Base-by-base conservation (phyloP, 1,284 basidiomycete species). In the Rhodotorula sp. region DNA sequence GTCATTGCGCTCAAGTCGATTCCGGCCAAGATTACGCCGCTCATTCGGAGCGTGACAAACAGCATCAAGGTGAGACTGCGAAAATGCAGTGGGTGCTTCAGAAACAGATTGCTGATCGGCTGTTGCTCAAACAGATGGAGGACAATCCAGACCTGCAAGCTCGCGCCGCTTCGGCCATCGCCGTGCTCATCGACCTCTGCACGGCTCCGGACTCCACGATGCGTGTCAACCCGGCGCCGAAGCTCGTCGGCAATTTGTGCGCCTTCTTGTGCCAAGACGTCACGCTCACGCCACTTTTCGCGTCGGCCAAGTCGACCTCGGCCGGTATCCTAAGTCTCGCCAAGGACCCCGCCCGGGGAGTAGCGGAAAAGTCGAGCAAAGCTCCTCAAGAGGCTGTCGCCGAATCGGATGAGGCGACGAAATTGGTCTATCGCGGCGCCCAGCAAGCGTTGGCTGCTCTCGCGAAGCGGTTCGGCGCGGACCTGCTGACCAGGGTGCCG, bases 41-140 rank as follows among this genome's bases (percentile, higher is more conserved):
- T 99, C 59, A 94, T 99, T 65, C 93, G 97, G 81, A 93, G 92
- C 52, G 89, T 99, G 75, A 99, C 98, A 91, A 97, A 95, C 76
- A 93, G 93, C 50, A 90, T 99, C 83, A 99, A 98, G 87, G 93
- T 91, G 67, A 49, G 43, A 23, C 50, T 52, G 19, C 50, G 54
- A 55, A 54, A 8, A 6, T 26, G 21, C 26, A 28, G 4, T 55
- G 28, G n/a, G 3, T 1, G 19, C 1, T 2, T 18, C 31, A n/a
- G 15, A 14, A 15, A 8, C 0, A 5, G 21, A 45, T 26, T 15
- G 28, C 54, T 70, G 43, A 64, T 45, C 38, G 12, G 23, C 23
- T 14, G 21, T 12, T 16, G 52, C 72, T 71, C 60, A 57, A n/a
- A 21, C 23, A 95, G 92, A 91, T 89, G 80, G 93, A 98, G 79